These are phyloP conservation scores for Brettanomyces nanus DNA, from an alignment of 805 yeast species.

Conservation along the genomic window DNA sequence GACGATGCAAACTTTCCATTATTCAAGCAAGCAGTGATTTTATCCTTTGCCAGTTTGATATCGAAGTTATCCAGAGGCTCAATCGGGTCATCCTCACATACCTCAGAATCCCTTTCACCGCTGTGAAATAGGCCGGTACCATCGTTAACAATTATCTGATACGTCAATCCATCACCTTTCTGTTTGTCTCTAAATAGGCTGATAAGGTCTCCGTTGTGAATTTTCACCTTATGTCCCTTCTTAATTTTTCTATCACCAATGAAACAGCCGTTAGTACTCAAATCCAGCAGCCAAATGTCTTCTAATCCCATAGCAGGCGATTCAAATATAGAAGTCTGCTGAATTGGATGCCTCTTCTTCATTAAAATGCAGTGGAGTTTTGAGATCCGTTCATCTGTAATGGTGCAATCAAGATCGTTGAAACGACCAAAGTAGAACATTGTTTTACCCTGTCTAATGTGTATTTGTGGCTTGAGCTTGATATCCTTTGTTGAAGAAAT, in stretches of 20 bases:
- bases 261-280: slow-evolving; percentile 71
- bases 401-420: slow-evolving; percentile 48
- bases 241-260: slow-evolving; percentile 55
- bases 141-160: slow-evolving; percentile 45
- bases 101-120: slow-evolving; percentile 6
- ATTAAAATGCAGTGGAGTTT: slow-evolving; percentile 71
- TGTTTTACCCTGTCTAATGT: slow-evolving; percentile 58
- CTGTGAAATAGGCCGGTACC: slow-evolving; percentile 53
- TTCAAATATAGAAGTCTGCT: slow-evolving; percentile 45
- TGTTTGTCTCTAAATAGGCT: slow-evolving; percentile 57
- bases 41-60: not conserved
- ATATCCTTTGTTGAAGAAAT: slow-evolving; percentile 11
- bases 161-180: slow-evolving; percentile 45
- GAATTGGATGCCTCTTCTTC: slow-evolving; percentile 54
- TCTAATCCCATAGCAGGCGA: slow-evolving; percentile 66
- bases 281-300: slow-evolving; percentile 74
- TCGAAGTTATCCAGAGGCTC: slow-evolving; percentile 17
- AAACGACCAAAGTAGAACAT: slow-evolving; percentile 71
- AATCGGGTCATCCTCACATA: slow-evolving; percentile 6
- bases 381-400: slow-evolving; percentile 72
- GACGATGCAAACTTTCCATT: not conserved
- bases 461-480: slow-evolving; percentile 28
- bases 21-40: not conserved
- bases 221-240: slow-evolving; percentile 50
- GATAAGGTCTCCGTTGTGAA: slow-evolving; percentile 59